Conservation (phyloP, 1,284 basidiomycete genomes). For the Volvariella surrecta region DNA sequence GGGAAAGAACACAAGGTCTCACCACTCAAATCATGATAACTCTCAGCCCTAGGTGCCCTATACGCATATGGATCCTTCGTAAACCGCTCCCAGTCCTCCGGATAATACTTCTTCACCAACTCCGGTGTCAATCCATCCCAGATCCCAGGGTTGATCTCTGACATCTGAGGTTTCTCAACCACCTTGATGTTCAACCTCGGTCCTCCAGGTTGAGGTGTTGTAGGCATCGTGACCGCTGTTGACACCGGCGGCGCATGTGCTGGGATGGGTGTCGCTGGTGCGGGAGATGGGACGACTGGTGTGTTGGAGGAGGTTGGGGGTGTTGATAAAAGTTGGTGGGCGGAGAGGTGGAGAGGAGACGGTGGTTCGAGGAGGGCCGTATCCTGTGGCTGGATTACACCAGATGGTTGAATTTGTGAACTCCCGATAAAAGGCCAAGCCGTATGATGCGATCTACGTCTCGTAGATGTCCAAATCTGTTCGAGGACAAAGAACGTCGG, state of each 20-base stretch:
- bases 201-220: slow-evolving; percentile 9
- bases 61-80: slow-evolving; percentile 91
- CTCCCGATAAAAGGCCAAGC: slow-evolving; percentile 85
- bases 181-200: slow-evolving; percentile 59
- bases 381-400: slow-evolving; percentile 4
- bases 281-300: slow-evolving; percentile 10
- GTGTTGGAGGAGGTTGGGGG: background rate
- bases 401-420: slow-evolving; percentile 16
- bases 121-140: slow-evolving; percentile 93
- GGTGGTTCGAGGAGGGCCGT: background rate
- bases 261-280: slow-evolving; percentile 10
- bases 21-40: slow-evolving; percentile 60
- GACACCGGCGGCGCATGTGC: slow-evolving; percentile 11
- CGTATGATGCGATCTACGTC: slow-evolving; percentile 88
- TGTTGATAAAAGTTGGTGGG: background rate
- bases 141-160: slow-evolving; percentile 95
- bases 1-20: no score
- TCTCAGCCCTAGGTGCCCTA: slow-evolving; percentile 87
- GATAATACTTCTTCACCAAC: slow-evolving; percentile 85
- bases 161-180: slow-evolving; percentile 91
- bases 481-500: background rate
- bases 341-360: slow-evolving; percentile 5
- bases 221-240: slow-evolving; percentile 9
- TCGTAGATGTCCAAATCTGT: slow-evolving; percentile 95
- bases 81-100: slow-evolving; percentile 92